Percentiles rank a stretch among this genome's conserved stretches.
Evolutionary conservation across 2,329 filamentous ascomycete species (phyloP).

Genomic region (Aspergillus pseudoglaucus): DNA sequence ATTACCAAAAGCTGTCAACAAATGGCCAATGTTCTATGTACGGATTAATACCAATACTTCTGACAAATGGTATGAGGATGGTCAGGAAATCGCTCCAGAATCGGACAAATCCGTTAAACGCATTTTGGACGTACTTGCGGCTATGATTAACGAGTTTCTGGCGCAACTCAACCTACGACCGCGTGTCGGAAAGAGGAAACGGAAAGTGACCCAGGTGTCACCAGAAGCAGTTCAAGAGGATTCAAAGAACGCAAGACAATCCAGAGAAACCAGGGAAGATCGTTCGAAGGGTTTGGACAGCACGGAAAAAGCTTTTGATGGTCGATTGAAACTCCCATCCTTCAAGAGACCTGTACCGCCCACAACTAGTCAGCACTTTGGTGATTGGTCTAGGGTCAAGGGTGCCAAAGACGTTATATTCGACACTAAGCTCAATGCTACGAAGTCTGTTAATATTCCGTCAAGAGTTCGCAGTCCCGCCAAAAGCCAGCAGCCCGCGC

Average conservation of each 20-base stretch:
- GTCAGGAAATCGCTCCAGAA: conserved; percentile 22
- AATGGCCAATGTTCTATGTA: conserved; percentile 87
- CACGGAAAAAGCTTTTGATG: conserved; percentile 20
- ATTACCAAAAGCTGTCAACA: conserved; percentile 61
- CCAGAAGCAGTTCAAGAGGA: background rate
- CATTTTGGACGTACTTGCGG: conserved; percentile 59
- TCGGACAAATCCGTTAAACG: conserved; percentile 45
- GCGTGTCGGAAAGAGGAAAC: conserved; percentile 21
- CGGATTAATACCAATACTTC: conserved; percentile 51
- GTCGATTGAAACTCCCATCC: conserved; percentile 24
- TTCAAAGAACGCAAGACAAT: conserved; percentile 1
- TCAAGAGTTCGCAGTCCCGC: background rate
- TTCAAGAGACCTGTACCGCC: conserved; percentile 12
- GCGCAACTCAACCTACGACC: conserved; percentile 64
- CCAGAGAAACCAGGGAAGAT: background rate
- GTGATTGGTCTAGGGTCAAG: conserved; percentile 38
- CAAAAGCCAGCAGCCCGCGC: background rate
- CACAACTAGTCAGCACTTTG: conserved; percentile 20
- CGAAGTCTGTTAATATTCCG: background rate
- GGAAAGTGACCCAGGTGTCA: conserved; percentile 3
- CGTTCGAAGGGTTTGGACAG: background rate
- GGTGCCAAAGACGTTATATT: conserved; percentile 18
- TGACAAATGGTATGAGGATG: conserved; percentile 36
- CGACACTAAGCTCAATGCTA: background rate
- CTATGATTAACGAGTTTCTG: conserved; percentile 68